Evolutionary conservation across 805 yeast genomes (phyloP), one percentile per base, ranked within the genome.

Genomic region (Sugiyamaella valdiviana): DNA sequence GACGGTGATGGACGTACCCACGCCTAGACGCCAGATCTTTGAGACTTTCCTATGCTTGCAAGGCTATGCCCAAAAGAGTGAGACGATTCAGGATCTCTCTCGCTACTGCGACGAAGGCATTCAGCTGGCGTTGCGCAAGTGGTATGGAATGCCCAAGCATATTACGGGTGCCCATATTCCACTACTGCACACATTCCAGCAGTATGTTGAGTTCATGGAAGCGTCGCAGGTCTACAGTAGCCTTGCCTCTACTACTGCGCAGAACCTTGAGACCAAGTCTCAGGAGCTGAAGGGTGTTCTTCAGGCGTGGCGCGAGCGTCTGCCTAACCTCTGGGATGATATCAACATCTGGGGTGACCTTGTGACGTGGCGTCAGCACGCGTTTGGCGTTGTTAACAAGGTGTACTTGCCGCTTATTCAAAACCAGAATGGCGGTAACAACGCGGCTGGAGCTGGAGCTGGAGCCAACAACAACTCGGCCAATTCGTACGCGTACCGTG

Each of bases 331-430:
- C 6, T 93, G 98, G 97, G 99, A 93, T 67, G 99, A 93, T 64
- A 90, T 93, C 60, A 91, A 89, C 63, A 78, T 90, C 52, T 93
- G 99, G 99, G 90, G 95, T 57, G 99, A 93, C 63, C 70, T 93
- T 51, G 95, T 93, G 3, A 90, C 98, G 0, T 93, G 99, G 99
- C 77, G 99, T 57, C 98, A 93, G 67, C 98, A 93, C 69, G 97
- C 96, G 0, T 93, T 95, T 74, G 90, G 87, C 55, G 96, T 91
- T 21, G 90, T 93, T 58, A 93, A 93, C 72, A 85, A 85, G 63
- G 95, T 87, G 1, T 93, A 93, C 65, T 77, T 90, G 75, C 98
- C 98, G 6, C 75, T 95, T 60, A 84, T 90, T 52, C 63, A 87
- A 32, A 96, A 87, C 58, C 88, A 84, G 52, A 67, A 58, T 29